Percentiles rank a stretch among this genome's conserved stretches.
Conservation (phyloP, 192 early-diverging fungal species). For the Endogone sp. region DNA sequence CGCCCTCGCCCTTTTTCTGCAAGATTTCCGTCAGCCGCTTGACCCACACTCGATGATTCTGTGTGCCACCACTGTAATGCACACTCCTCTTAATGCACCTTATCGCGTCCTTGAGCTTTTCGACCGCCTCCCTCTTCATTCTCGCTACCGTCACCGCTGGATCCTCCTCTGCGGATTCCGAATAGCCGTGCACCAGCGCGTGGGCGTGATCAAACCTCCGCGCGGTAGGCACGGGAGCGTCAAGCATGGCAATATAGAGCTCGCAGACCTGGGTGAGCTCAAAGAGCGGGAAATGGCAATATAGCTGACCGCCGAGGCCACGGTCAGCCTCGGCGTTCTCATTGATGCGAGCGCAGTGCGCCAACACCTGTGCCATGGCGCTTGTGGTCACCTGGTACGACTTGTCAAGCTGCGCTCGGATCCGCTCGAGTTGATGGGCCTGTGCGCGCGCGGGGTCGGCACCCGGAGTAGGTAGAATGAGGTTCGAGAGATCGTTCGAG, state of each 20-base stretch:
- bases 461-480: neutral
- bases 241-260: neutral
- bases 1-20: neutral
- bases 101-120: neutral
- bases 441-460: no score
- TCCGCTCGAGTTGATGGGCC: neutral
- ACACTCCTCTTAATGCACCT: neutral
- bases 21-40: neutral
- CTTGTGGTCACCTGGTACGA: neutral
- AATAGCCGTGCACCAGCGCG: neutral
- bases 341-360: neutral
- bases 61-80: neutral
- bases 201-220: neutral
- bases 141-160: neutral
- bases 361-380: neutral
- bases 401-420: neutral
- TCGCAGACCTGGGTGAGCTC: neutral
- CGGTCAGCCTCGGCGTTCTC: neutral
- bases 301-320: neutral
- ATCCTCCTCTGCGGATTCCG: neutral
- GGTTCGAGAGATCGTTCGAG: neutral
- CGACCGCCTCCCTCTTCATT: neutral
- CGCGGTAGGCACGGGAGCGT: neutral
- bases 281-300: neutral
- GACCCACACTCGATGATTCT: neutral